These are phyloP conservation scores for Fusarium bactridioides DNA, from an alignment of 2,329 filamentous ascomycete genomes.

Conservation along the genomic window DNA sequence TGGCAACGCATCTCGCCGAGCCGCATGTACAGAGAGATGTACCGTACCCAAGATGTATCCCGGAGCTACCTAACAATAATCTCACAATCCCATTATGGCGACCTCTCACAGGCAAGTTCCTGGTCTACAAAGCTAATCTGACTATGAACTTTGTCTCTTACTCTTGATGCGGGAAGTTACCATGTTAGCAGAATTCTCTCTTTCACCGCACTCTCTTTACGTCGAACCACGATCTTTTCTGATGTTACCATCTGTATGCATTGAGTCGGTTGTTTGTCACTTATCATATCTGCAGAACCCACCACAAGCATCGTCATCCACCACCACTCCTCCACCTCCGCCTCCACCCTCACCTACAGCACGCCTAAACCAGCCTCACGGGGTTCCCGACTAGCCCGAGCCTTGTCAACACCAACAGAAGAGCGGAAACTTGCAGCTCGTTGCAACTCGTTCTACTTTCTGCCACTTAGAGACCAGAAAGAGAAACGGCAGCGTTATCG, in stretches of 20 bases:
- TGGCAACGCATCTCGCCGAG: constrained; percentile 34
- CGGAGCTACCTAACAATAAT: neutral
- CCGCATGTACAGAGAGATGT: constrained; percentile 8
- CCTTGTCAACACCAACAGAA: constrained; percentile 17
- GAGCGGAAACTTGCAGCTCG: constrained; percentile 17
- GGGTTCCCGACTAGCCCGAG: constrained; percentile 24
- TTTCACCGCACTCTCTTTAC: constrained; percentile 6
- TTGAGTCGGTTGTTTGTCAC: neutral
- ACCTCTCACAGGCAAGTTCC: constrained; percentile 1
- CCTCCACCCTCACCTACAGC: constrained; percentile 8
- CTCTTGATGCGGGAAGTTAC: neutral
- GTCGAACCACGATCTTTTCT: neutral
- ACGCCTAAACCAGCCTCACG: constrained; percentile 31
- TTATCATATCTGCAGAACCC: constrained; percentile 14
- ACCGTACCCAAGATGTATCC: neutral
- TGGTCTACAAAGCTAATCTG: constrained; percentile 1
- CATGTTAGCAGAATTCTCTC: neutral
- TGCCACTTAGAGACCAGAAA: neutral
- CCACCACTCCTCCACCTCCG: neutral
- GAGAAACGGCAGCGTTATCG: constrained; percentile 7
- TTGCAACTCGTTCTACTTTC: neutral
- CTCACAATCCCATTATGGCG: neutral
- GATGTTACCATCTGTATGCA: constrained; percentile 1
- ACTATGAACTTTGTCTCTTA: neutral
- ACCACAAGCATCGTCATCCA: constrained; percentile 17